Evolutionary conservation across 352 stramenopile species (phyloP).

Genomic region (Pythium aphanidermatum): DNA sequence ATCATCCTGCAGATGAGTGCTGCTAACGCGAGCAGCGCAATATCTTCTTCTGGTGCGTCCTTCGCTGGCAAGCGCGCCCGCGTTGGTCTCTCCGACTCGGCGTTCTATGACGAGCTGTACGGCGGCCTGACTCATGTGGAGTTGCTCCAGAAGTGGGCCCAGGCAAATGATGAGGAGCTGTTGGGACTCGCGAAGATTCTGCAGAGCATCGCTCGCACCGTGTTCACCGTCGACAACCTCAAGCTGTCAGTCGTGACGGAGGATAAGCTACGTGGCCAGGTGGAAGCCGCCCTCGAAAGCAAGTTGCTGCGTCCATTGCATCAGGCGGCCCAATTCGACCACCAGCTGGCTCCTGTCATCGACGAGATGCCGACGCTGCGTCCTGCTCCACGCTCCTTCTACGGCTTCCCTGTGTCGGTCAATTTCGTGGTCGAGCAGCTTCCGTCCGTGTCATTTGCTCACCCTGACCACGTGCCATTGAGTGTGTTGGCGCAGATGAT

Average conservation of each 20-base stretch:
- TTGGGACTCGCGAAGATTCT: constrained; percentile 42
- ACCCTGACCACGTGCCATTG: constrained; percentile 69
- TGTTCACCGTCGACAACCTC: constrained; percentile 54
- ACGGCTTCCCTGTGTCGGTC: constrained; percentile 70
- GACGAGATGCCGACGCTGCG: constrained; percentile 17
- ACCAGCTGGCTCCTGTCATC: constrained; percentile 3
- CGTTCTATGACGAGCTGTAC: constrained; percentile 62
- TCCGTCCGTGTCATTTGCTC: constrained; percentile 62
- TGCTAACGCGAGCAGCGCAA: constrained; percentile 57
- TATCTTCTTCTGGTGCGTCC: constrained; percentile 60
- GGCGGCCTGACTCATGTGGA: constrained; percentile 68
- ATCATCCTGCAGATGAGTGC: constrained; percentile 71
- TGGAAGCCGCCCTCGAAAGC: constrained; percentile 38
- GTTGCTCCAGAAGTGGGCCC: constrained; percentile 64
- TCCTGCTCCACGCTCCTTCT: constrained; percentile 48
- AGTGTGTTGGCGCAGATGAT: constrained; percentile 76
- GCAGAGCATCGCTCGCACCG: constrained; percentile 45
- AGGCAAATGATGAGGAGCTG: constrained; percentile 66
- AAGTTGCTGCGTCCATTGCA: constrained; percentile 42
- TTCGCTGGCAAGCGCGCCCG: constrained; percentile 52
- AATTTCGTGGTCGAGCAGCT: constrained; percentile 82
- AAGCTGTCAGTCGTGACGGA: constrained; percentile 71
- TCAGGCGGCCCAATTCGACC: background rate
- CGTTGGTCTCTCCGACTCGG: constrained; percentile 44
- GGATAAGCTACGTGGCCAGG: constrained; percentile 46